Base-by-base conservation (phyloP, 441 rosid genomes). In the Macaranga tanarius region DNA sequence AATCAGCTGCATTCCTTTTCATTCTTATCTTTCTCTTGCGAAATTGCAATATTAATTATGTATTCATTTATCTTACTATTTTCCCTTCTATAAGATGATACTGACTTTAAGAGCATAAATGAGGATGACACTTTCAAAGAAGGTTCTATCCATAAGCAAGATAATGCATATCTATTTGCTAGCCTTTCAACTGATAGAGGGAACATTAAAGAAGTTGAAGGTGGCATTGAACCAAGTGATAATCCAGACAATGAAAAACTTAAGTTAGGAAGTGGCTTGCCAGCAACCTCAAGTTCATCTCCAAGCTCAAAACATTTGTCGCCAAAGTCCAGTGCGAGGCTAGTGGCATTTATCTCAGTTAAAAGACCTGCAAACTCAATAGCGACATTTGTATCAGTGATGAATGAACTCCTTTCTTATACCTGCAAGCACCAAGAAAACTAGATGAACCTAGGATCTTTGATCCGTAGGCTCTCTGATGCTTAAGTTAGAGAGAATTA, bases 311-410 rank as follows among this genome's bases (percentile, higher is more conserved):
- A 47, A 31, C 57, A 65, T 38, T 54, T 23, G 2, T 56, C 74
- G 57, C 72, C 54, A 25, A 52, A 71, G 69, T 34, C 78, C 42
- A 69, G 76, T 66, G 70, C 79, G 1, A 79, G 71, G 70, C 77
- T 84, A 65, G 93, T 90, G 70, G 95, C 94, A n/a, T 92, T 88
- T 77, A 80, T 92, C 65, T 82, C 91, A 0, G 78, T 88, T 28
- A 89, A 87, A 79, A 84, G 85, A 79, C 88, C 84, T 60, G 76
- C 74, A 16, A 67, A 79, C 45, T 55, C 75, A 8, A 62, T 67
- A 31, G 16, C 81, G 38, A 79, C 82, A 56, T 79, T 72, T 47
- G 74, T 71, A 44, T 77, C 71, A 56, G 78, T 74, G n/a, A n/a
- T n/a, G n/a, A n/a, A n/a, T n/a, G n/a, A n/a, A n/a, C n/a, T n/a